Evolutionary conservation across 768 basidiomycete genomes (phyloP).

Genomic region (Mycena rebaudengoi): DNA sequence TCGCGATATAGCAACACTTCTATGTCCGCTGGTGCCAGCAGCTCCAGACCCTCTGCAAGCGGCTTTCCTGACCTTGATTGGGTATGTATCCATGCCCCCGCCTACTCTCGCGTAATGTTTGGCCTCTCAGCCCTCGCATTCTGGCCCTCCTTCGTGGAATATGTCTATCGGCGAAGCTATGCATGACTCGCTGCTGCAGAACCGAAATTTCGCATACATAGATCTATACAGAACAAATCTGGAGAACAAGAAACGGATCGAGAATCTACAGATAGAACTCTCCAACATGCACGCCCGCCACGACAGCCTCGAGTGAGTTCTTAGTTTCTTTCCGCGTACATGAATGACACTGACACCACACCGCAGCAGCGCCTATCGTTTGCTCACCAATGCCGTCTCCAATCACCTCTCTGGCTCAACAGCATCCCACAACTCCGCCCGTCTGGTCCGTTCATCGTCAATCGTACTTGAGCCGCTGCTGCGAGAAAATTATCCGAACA

Average conservation of each 20-base stretch:
- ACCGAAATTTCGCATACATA: background rate
- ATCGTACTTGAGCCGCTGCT: background rate
- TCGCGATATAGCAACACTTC: too few relatives aligned
- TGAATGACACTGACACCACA: background rate
- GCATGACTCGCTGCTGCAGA: background rate
- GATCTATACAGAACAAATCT: background rate
- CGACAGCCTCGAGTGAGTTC: background rate
- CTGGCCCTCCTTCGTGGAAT: background rate
- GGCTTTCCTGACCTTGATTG: too few relatives aligned
- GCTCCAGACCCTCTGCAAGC: too few relatives aligned
- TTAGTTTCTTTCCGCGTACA: background rate
- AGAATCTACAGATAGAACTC: background rate
- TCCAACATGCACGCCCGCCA: background rate
- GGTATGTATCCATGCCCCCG: too few relatives aligned
- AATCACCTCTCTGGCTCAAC: background rate
- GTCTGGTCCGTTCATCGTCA: background rate
- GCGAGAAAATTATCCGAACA: background rate
- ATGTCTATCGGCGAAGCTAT: background rate
- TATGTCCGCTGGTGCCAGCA: too few relatives aligned
- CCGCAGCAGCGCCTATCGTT: background rate
- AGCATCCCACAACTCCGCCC: background rate
- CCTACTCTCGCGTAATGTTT: too few relatives aligned
- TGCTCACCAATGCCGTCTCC: background rate
- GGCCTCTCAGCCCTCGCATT: too few relatives aligned
- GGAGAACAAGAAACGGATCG: background rate